A percentile compares a stretch with the other conserved stretches of the same genome.
Conservation (phyloP, 148 eudicot genomes). For the Beta vulgaris region DNA sequence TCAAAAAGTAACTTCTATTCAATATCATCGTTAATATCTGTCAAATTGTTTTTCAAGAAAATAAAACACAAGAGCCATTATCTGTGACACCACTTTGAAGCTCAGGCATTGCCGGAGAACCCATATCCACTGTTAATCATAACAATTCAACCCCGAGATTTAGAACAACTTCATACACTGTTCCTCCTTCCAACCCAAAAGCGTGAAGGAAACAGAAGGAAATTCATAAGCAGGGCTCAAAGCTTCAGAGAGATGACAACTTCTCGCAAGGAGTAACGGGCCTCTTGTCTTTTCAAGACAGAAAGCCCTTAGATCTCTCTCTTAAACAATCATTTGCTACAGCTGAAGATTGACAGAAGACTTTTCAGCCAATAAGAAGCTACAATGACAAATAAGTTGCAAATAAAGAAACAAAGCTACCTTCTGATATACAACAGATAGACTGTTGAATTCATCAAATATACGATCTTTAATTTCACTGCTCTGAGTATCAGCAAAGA, state of each 20-base stretch:
- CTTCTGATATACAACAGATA: conserved; percentile 94
- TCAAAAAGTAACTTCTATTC: no score
- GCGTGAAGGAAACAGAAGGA: background rate
- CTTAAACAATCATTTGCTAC: background rate
- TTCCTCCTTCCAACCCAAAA: background rate
- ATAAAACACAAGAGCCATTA: no score
- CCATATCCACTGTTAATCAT: background rate
- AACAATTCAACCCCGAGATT: background rate
- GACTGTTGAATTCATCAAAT: conserved; percentile 97
- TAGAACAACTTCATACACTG: background rate
- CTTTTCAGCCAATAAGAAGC: background rate
- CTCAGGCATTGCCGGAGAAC: background rate
- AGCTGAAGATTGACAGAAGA: background rate
- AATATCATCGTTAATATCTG: no score
- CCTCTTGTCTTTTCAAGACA: background rate
- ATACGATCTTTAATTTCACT: conserved; percentile 97
- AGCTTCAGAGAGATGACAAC: background rate
- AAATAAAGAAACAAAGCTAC: conserved; percentile 31
- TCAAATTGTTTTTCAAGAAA: no score
- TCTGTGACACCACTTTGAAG: no score
- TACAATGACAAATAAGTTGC: background rate
- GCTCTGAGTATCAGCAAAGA: conserved; percentile 92
- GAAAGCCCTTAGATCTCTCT: background rate
- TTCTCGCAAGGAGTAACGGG: background rate
- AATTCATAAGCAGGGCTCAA: background rate